Base-by-base conservation (phyloP, 75 land plant species). In the Cupressus sempervirens region DNA sequence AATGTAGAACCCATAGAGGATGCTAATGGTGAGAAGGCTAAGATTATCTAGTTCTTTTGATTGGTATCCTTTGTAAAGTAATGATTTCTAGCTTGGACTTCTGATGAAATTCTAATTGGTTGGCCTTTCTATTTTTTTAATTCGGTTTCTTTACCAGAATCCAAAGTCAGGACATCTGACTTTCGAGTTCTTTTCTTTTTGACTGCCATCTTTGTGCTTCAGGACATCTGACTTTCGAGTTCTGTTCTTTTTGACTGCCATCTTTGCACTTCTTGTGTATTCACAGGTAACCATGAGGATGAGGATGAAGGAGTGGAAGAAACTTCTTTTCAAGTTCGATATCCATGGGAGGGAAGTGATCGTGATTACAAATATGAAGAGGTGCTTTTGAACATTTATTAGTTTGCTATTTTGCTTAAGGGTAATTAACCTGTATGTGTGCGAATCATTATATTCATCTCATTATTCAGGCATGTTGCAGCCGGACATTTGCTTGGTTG, bases 301-400 rank as follows among this genome's bases (percentile, higher is more conserved):
- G 95, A 94, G 53, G 94, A 91, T 79, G 97, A 91, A 81, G 96
- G 92, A 84, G 96, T 88, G 40, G 97, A 94, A 76, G 96, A 94
- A 7, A 91, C 90, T 86, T 90, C 87, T 32, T 82, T 89, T 10
- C 87, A 81, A 41, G 62, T 72, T 36, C 87, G 82, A 9, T 96
- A 91, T 88, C 94, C 99, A 20, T 97, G 99, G 99, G 98, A 95
- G 85, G 99, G 98, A 53, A 88, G 88, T 82, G 94, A 94, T 70
- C 90, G 96, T 18, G 98, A 97, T 87, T 97, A 97, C 85, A 81
- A 86, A 30, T 97, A 97, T 87, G 96, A 94, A 76, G 99, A 97
- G 96, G 99, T 95, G n/a, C n/a, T 62, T 62, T 23, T n/a, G 38
- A 76, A 76, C 0, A 40, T 23, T 16, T 40, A 36, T 38, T 20